A percentile compares a stretch with the other conserved stretches of the same genome.
phyloP scores from a whole-genome alignment of 164 flowering plant genomes.

The Hamamelis virginiana region DNA sequence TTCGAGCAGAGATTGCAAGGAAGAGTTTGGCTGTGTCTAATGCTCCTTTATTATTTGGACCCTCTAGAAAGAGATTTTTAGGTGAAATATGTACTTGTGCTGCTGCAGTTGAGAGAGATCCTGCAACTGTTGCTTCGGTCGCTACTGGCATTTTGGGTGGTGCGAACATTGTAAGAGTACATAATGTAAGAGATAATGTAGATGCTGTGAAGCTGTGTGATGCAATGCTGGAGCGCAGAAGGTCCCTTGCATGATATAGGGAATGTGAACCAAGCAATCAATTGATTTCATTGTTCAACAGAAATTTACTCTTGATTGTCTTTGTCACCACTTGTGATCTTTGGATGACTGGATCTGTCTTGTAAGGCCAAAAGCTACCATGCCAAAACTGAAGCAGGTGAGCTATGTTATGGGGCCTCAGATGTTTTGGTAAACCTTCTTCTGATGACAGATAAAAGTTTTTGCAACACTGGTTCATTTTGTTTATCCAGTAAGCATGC shows the following conservation, averaged over 20 bases:
- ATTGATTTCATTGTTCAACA: background rate
- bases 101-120: constrained; percentile 62
- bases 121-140: constrained; percentile 74
- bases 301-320: background rate
- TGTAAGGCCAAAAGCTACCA: background rate
- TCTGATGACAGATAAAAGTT: background rate
- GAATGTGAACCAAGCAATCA: background rate
- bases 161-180: constrained; percentile 87
- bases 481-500: background rate
- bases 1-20: constrained; percentile 56
- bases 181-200: constrained; percentile 71
- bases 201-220: constrained; percentile 87
- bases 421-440: background rate
- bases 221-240: constrained; percentile 47
- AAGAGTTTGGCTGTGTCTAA: constrained; percentile 71
- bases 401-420: background rate
- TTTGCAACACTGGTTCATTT: background rate
- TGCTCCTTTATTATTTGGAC: constrained; percentile 79
- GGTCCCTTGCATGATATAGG: background rate
- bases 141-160: constrained; percentile 74
- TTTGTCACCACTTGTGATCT: background rate
- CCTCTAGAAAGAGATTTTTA: constrained; percentile 86
- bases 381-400: background rate
- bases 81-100: constrained; percentile 68
- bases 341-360: background rate